Conservation (phyloP, 2,329 filamentous ascomycete species). For the Tolypocladium sp. region DNA sequence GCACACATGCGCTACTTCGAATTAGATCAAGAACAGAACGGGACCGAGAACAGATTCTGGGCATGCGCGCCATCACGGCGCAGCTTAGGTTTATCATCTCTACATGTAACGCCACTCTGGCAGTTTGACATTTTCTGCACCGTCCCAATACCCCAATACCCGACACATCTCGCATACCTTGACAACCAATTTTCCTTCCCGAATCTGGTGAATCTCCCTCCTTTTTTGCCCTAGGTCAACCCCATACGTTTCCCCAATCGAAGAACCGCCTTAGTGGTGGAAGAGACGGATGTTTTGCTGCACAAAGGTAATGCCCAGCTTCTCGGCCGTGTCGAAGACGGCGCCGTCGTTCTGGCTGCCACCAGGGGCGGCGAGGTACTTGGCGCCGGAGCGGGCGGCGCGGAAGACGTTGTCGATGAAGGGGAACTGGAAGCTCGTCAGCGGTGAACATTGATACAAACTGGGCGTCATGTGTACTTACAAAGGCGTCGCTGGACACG, state of each 20-base stretch:
- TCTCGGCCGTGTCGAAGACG: constrained; percentile 84
- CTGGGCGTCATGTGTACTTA: constrained; percentile 38
- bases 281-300: constrained; percentile 92
- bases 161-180: background rate
- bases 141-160: background rate
- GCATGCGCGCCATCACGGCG: background rate
- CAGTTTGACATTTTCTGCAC: background rate
- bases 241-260: background rate
- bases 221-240: background rate
- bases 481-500: constrained; percentile 90
- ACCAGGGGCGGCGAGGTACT: constrained; percentile 89
- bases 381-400: constrained; percentile 77
- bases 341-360: constrained; percentile 80
- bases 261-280: constrained; percentile 62
- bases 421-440: constrained; percentile 58
- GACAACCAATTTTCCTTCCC: background rate
- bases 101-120: background rate
- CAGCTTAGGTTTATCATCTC: background rate
- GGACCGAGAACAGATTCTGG: background rate
- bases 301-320: constrained; percentile 86
- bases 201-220: background rate
- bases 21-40: background rate
- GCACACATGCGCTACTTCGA: background rate
- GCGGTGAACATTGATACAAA: background rate
- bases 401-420: constrained; percentile 98